phyloP scores from a whole-genome alignment of 2,329 filamentous ascomycete genomes.

The Geosmithia flava region DNA sequence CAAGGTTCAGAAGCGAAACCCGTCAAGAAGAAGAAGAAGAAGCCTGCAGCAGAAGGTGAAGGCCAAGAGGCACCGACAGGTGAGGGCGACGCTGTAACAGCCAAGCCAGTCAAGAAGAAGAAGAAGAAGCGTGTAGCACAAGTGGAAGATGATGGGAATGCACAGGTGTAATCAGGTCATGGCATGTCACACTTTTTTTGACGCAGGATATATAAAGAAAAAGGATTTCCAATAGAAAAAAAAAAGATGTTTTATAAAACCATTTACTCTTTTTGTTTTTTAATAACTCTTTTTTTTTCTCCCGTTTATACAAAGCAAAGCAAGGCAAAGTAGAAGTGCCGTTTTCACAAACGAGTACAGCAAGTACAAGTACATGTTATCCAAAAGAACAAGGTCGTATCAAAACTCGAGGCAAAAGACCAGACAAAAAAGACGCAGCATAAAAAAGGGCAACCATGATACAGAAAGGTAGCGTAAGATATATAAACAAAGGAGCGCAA shows the following conservation, averaged over 20 bases:
- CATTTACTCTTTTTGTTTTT: no score
- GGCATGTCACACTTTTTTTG: no score
- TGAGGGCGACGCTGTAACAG: constrained; percentile 9
- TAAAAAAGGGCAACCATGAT: no score
- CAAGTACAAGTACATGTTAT: not conserved
- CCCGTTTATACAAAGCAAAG: not conserved
- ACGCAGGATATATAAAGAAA: no score
- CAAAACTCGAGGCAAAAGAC: not conserved
- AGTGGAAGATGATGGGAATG: constrained; percentile 7
- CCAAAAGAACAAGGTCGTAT: not conserved
- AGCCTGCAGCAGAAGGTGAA: constrained; percentile 7
- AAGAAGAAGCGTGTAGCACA: constrained; percentile 24
- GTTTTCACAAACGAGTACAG: not conserved
- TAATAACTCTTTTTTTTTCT: no score
- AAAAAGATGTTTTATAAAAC: no score
- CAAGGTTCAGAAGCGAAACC: constrained; percentile 21
- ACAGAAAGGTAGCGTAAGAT: no score
- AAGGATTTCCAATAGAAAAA: no score
- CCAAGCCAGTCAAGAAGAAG: constrained; percentile 17
- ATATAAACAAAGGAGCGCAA: no score
- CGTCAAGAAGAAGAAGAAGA: constrained; percentile 37
- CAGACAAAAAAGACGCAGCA: no score
- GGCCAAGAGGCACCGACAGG: constrained; percentile 6
- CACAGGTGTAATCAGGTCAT: not conserved
- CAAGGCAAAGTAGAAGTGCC: not conserved